Evolutionary conservation across 202 grass and related monocot genomes (phyloP), one percentile per base, ranked within the genome.

Genomic region (Panicum virgatum): DNA sequence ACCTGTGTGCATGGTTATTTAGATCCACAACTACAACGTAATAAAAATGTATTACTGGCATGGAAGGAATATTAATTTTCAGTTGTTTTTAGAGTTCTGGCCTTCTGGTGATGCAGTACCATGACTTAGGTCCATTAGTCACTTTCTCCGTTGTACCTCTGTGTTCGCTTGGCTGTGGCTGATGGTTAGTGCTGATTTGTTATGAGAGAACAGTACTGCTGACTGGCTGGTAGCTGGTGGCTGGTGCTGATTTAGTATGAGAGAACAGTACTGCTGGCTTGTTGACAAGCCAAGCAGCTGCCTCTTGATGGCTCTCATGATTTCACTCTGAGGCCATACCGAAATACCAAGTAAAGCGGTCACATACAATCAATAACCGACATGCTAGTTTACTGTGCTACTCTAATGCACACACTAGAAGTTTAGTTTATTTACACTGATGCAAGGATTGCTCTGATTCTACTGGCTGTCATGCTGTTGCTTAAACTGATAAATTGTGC

Each of bases 31-130:
- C 68, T 53, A 65, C 13, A 63, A 29, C 9, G 38, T 85, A 71
- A 78, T 78, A 47, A 76, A 76, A 71, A 66, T 80, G 27, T 72
- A 85, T n/a, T 76, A 40, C n/a, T 66, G 60, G 36, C 48, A 82
- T 72, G 63, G 32, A 64, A 77, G 50, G 39, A 60, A 16, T 20
- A 56, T 37, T 3, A 1, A 32, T 82, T 73, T 72, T 78, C 6
- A 62, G 40, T 36, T 51, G 22, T 52, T 45, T 57, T 69, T 62
- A 9, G 67, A 43, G 66, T 34, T 66, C 13, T 34, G 5, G 15
- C 38, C 58, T 34, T 66, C 13, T 34, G 5, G 15, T 38, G 72
- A 65, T 88, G 58, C 74, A 63, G 12, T 46, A 62, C 4, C 19
- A 45, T 65, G 56, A 46, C 26, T 56, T 26, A 53, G 19, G 26